phyloP scores from a whole-genome alignment of 331 rosid species.

The Rhamnella rubrinervis region DNA sequence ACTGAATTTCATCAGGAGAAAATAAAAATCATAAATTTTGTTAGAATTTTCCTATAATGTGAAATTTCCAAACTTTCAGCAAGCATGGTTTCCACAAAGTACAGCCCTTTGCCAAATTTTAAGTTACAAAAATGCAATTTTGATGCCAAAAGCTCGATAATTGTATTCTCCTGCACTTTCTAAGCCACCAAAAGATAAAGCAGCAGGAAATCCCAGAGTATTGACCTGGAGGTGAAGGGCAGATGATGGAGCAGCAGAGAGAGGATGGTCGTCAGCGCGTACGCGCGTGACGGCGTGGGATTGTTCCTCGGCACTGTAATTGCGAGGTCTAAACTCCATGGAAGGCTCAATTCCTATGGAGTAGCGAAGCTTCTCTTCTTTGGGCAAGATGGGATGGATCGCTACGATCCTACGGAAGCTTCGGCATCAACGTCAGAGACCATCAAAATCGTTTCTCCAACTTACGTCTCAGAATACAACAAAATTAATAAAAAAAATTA shows the following conservation, averaged over 20 bases:
- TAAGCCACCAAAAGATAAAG: conserved; percentile 14
- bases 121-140: background rate
- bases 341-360: conserved; percentile 6
- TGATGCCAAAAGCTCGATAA: background rate
- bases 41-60: background rate
- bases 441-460: too few species aligned
- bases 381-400: background rate
- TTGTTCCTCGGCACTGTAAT: conserved; percentile 52
- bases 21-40: background rate
- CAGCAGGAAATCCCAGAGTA: background rate
- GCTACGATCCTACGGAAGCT: too few species aligned
- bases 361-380: background rate
- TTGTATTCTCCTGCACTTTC: conserved; percentile 1
- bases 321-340: conserved; percentile 87
- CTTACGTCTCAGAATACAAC: too few species aligned
- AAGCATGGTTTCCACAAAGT: too few species aligned
- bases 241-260: conserved; percentile 37
- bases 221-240: conserved; percentile 46
- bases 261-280: conserved; percentile 58
- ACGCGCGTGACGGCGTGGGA: conserved; percentile 61
- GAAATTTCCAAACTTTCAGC: too few species aligned
- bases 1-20: conserved; percentile 2
- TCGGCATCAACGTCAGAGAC: too few species aligned
- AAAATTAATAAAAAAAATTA: too few species aligned
- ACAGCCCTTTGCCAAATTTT: background rate